These are phyloP conservation scores for Grosmannia huntii DNA, from an alignment of 2,329 filamentous ascomycete genomes.

Conservation along the genomic window DNA sequence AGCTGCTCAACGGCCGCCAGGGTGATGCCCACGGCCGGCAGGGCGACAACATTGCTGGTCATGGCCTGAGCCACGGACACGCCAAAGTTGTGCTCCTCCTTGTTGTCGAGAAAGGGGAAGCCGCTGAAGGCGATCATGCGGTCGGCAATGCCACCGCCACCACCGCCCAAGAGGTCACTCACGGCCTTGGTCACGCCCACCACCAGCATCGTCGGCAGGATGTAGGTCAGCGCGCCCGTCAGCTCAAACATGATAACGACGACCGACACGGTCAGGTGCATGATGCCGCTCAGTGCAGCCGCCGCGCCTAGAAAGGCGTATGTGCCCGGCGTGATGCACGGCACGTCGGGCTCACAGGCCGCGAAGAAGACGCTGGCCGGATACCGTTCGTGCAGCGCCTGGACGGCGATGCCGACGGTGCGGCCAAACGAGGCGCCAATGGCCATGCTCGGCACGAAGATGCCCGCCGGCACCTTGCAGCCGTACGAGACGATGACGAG, in stretches of 20 bases:
- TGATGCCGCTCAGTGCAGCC: conserved; percentile 85
- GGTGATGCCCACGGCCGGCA: conserved; percentile 62
- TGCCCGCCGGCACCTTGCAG: conserved; percentile 93
- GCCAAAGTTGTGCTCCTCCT: conserved; percentile 93
- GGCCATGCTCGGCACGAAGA: conserved; percentile 97
- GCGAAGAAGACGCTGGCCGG: conserved; percentile 77
- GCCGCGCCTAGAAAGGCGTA: conserved; percentile 93
- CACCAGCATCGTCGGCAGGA: conserved; percentile 96
- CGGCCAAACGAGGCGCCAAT: conserved; percentile 89
- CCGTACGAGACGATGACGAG: conserved; percentile 94
- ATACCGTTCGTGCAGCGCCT: conserved; percentile 74
- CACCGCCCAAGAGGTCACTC: conserved; percentile 81
- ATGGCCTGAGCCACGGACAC: conserved; percentile 87
- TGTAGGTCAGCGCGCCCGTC: conserved; percentile 93
- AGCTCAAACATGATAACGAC: conserved; percentile 99
- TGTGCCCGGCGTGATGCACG: conserved; percentile 93
- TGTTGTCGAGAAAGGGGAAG: conserved; percentile 92
- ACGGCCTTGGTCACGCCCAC: conserved; percentile 94
- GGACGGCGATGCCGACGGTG: conserved; percentile 87
- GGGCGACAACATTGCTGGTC: conserved; percentile 60
- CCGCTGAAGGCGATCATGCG: conserved; percentile 99
- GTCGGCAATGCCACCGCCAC: conserved; percentile 94
- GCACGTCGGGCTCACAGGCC: conserved; percentile 77
- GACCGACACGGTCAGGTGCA: conserved; percentile 94
- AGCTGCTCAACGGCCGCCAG: conserved; percentile 67